A percentile compares a stretch with the other conserved stretches of the same genome.
These are phyloP conservation scores for Oenanthe sinensis DNA, from an alignment of 129 eudicot genomes.

Conservation along the genomic window DNA sequence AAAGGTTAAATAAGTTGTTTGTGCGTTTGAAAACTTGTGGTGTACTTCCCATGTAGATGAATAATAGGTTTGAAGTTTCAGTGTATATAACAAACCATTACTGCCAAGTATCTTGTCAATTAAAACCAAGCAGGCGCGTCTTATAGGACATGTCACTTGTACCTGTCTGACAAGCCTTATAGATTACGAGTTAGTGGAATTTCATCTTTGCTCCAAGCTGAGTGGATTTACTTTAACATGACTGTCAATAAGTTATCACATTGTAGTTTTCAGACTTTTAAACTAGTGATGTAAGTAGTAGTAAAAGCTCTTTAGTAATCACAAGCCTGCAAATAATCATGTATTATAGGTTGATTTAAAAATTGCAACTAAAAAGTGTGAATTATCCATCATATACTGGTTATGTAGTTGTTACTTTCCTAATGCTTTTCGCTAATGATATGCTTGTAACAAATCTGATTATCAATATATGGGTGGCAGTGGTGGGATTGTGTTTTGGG, in stretches of 20 bases:
- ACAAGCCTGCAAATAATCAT: not conserved
- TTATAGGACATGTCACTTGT: not conserved
- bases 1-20: not conserved
- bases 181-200: not conserved
- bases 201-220: not conserved
- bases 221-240: not conserved
- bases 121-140: not conserved
- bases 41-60: not conserved
- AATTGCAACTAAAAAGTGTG: not conserved
- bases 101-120: not conserved
- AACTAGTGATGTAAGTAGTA: not conserved
- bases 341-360: not conserved
- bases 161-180: not conserved
- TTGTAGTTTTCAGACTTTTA: not conserved
- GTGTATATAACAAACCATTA: not conserved
- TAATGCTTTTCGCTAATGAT: not conserved
- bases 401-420: not conserved
- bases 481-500: constrained; percentile 94
- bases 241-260: not conserved
- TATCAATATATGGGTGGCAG: constrained; percentile 28
- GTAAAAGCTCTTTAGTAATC: not conserved
- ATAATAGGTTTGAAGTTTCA: not conserved
- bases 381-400: not conserved
- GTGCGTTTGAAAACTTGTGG: not conserved
- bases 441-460: not conserved